These are phyloP conservation scores for Alnus glutinosa DNA, from an alignment of 306 rosid genomes.

Conservation along the genomic window DNA sequence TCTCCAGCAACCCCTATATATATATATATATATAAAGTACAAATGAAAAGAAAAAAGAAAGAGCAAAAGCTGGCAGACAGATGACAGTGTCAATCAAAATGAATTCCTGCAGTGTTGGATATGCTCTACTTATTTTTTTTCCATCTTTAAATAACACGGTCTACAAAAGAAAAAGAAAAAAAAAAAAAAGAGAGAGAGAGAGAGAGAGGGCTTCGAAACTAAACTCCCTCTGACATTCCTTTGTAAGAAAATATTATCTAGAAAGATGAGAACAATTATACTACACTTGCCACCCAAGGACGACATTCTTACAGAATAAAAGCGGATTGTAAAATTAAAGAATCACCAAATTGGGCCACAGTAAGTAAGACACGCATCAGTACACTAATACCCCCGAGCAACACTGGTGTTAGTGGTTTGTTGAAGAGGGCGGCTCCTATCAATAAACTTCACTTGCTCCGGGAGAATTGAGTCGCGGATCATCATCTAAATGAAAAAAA, in stretches of 20 bases:
- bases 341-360: slow-evolving; percentile 49
- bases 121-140: slow-evolving; percentile 43
- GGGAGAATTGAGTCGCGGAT: slow-evolving; percentile 26
- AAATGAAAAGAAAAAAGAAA: background rate
- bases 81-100: background rate
- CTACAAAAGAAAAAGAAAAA: slow-evolving; percentile 27
- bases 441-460: slow-evolving; percentile 28
- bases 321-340: slow-evolving; percentile 51
- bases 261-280: slow-evolving; percentile 44
- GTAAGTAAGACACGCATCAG: slow-evolving; percentile 21
- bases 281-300: slow-evolving; percentile 54
- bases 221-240: slow-evolving; percentile 43
- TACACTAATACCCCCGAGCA: slow-evolving; percentile 31
- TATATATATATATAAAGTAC: background rate
- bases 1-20: no score
- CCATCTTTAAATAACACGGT: slow-evolving; percentile 39
- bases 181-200: slow-evolving; percentile 12
- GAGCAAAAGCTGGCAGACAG: background rate
- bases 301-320: slow-evolving; percentile 46
- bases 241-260: slow-evolving; percentile 36
- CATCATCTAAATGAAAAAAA: slow-evolving; percentile 5
- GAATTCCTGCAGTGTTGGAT: background rate
- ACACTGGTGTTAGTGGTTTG: slow-evolving; percentile 45
- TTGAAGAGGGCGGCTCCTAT: slow-evolving; percentile 37
- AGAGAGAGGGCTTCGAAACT: slow-evolving; percentile 24